phyloP scores from a whole-genome alignment of 2,329 filamentous ascomycete genomes.

The Mycocentrospora acerina region DNA sequence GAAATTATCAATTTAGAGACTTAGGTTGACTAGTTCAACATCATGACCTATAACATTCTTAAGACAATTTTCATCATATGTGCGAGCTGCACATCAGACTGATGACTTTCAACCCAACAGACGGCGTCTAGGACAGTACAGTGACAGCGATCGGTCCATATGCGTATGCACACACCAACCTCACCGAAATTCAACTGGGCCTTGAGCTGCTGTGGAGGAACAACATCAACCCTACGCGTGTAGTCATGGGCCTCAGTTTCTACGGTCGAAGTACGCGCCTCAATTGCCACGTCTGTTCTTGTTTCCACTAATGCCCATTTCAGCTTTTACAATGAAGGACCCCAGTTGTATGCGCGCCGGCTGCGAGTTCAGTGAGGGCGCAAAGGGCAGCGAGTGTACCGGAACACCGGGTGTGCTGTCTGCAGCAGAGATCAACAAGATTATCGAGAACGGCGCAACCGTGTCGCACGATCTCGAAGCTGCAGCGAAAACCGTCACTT shows the following conservation, averaged over 20 bases:
- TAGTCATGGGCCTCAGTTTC: conserved; percentile 48
- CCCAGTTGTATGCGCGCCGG: conserved; percentile 6
- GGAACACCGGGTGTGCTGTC: conserved; percentile 4
- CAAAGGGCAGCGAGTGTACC: not conserved
- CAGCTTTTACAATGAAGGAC: conserved; percentile 29
- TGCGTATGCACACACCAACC: conserved; percentile 11
- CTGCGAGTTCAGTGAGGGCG: conserved; percentile 8
- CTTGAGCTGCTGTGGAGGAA: conserved; percentile 30
- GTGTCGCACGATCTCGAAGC: conserved; percentile 2
- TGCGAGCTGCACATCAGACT: too few relatives aligned
- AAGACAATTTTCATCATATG: too few relatives aligned
- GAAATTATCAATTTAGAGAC: conserved; percentile 15
- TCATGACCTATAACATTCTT: conserved; percentile 53
- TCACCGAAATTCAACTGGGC: conserved; percentile 52
- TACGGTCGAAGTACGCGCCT: conserved; percentile 45
- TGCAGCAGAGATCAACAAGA: conserved; percentile 4
- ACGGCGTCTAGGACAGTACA: conserved; percentile 46
- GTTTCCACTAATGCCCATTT: too few relatives aligned
- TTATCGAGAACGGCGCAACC: conserved; percentile 2
- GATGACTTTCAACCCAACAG: too few relatives aligned
- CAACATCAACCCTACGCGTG: conserved; percentile 30
- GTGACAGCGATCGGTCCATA: too few relatives aligned
- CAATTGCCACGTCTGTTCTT: too few relatives aligned
- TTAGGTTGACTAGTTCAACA: conserved; percentile 44
- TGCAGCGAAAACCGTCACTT: conserved; percentile 25